phyloP scores from a whole-genome alignment of 1,284 basidiomycete genomes.

The Sanguinoderma infundibulare region DNA sequence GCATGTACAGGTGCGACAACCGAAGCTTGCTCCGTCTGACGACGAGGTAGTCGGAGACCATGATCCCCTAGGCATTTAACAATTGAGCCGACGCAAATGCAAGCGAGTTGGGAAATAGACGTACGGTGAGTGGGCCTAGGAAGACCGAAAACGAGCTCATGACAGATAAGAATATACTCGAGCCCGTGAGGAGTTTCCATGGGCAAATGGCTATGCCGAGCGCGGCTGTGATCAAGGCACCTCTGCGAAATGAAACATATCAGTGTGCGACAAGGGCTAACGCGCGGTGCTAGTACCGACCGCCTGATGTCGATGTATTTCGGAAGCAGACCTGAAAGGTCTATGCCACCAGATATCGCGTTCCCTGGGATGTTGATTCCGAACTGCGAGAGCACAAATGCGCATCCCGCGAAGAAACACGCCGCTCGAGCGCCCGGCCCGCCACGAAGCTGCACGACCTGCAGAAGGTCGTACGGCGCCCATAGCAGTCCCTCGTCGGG shows the following conservation, averaged over 20 bases:
- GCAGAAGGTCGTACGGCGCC: slow-evolving; percentile 26
- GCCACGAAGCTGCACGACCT: slow-evolving; percentile 20
- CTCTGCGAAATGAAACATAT: background rate
- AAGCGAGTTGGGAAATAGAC: background rate
- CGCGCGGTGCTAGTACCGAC: background rate
- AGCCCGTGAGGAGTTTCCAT: slow-evolving; percentile 27
- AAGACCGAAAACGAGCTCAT: slow-evolving; percentile 29
- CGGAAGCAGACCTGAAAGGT: slow-evolving; percentile 25
- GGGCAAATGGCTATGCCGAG: slow-evolving; percentile 27
- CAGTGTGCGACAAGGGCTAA: background rate
- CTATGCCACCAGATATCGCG: slow-evolving; percentile 25
- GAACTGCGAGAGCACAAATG: slow-evolving; percentile 26
- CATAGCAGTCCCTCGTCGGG: slow-evolving; percentile 24
- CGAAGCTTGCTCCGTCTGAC: slow-evolving; percentile 22
- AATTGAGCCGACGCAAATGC: background rate
- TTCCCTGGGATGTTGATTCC: slow-evolving; percentile 30
- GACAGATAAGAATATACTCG: slow-evolving; percentile 26
- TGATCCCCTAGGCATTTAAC: slow-evolving; percentile 15
- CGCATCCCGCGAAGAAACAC: slow-evolving; percentile 27
- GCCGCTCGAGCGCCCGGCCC: slow-evolving; percentile 26
- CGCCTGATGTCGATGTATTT: slow-evolving; percentile 27
- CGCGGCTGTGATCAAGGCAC: slow-evolving; percentile 22
- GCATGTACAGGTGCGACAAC: slow-evolving; percentile 28
- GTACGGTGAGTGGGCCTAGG: slow-evolving; percentile 26
- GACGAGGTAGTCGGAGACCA: slow-evolving; percentile 28